Evolutionary conservation across 2,329 filamentous ascomycete genomes (phyloP).

Genomic region (Magnaporthiopsis incrustans): DNA sequence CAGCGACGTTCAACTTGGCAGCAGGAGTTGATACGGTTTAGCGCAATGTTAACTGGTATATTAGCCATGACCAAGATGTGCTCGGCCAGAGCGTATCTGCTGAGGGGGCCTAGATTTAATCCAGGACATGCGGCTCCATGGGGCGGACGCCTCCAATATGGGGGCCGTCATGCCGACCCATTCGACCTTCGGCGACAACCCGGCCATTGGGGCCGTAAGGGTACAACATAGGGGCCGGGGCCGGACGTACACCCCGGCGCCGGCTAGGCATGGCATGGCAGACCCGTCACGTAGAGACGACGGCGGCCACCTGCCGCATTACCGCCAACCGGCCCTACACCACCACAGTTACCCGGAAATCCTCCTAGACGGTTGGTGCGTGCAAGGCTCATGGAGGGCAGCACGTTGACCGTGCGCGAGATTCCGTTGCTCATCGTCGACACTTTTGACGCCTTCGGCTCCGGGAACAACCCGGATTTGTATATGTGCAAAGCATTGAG

Average conservation of each 20-base stretch:
- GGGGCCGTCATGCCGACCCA: too few relatives aligned
- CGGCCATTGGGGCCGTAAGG: too few relatives aligned
- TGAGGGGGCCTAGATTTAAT: too few relatives aligned
- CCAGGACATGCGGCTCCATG: too few relatives aligned
- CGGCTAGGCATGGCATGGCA: too few relatives aligned
- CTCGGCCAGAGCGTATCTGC: background rate
- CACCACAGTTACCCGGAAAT: slow-evolving; percentile 5
- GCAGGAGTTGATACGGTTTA: background rate
- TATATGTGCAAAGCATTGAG: background rate
- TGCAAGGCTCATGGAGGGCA: background rate
- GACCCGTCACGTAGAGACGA: slow-evolving; percentile 5
- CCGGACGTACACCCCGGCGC: too few relatives aligned
- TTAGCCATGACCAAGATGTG: background rate
- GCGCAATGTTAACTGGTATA: background rate
- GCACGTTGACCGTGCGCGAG: slow-evolving; percentile 8
- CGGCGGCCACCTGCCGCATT: background rate
- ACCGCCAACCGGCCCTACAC: slow-evolving; percentile 9
- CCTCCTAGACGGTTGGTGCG: slow-evolving; percentile 7
- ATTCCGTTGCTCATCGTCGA: background rate
- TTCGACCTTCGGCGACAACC: too few relatives aligned
- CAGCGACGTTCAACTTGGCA: too few relatives aligned
- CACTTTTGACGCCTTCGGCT: slow-evolving; percentile 10
- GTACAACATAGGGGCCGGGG: too few relatives aligned
- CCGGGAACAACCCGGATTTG: slow-evolving; percentile 7
- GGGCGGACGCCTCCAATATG: too few relatives aligned